Evolutionary conservation across 176 grass and related monocot genomes (phyloP).

Genomic region (Rhipidocladum racemiflorum): DNA sequence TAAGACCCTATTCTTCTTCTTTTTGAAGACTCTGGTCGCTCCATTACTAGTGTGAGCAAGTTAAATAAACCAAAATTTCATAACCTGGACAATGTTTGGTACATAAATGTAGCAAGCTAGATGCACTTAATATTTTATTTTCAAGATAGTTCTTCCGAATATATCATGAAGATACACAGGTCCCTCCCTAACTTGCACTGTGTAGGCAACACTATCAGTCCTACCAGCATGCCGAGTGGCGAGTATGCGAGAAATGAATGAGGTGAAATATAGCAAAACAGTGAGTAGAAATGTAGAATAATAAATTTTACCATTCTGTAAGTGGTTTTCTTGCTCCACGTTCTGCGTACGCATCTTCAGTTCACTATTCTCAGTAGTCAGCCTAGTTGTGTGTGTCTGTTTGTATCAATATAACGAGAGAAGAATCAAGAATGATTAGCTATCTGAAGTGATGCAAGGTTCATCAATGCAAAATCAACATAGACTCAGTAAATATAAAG

Average conservation of each 20-base stretch:
- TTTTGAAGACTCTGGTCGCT: not conserved
- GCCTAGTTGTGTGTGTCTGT: slow-evolving; percentile 57
- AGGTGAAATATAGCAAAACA: not conserved
- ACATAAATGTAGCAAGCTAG: not conserved
- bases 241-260: not conserved
- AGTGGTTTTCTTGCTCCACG: slow-evolving; percentile 45
- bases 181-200: not conserved
- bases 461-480: not conserved
- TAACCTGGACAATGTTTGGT: not conserved
- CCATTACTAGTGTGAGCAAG: not conserved
- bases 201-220: not conserved
- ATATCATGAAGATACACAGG: not conserved
- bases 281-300: not conserved
- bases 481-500: not conserved
- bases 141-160: not conserved
- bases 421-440: not conserved
- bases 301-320: slow-evolving; percentile 50
- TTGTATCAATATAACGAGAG: not conserved
- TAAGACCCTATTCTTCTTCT: no score
- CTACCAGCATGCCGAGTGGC: not conserved
- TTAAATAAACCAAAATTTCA: not conserved
- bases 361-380: slow-evolving; percentile 55
- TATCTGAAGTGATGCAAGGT: not conserved
- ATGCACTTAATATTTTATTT: not conserved
- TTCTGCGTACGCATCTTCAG: slow-evolving; percentile 48